These are phyloP conservation scores for Cladophialophora carrionii DNA, from an alignment of 2,329 filamentous ascomycete species.

Conservation along the genomic window DNA sequence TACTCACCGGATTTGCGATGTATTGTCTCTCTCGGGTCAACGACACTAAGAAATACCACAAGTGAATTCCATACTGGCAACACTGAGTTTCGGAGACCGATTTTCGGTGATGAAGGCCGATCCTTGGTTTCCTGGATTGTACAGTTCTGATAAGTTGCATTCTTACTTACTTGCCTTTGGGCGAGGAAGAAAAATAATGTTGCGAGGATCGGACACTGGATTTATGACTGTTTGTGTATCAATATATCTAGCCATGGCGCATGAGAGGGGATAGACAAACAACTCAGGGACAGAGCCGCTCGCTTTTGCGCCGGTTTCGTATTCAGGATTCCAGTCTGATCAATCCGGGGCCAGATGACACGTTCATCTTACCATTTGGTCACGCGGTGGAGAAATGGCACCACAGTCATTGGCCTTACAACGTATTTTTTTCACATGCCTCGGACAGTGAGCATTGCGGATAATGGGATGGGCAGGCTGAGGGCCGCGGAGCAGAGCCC, in stretches of 20 bases:
- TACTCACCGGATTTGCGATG: neutral
- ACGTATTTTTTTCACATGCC: conserved; percentile 10
- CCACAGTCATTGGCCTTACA: neutral
- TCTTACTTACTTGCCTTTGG: neutral
- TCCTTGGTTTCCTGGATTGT: neutral
- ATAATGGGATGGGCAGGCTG: conserved; percentile 1
- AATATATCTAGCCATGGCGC: neutral
- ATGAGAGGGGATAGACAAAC: neutral
- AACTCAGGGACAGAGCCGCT: neutral
- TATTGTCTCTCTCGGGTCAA: neutral
- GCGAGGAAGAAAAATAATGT: neutral
- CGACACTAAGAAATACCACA: neutral
- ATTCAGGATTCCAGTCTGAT: neutral
- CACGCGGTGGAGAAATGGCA: neutral
- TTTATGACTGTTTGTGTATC: neutral
- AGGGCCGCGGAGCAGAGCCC: neutral
- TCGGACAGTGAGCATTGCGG: neutral
- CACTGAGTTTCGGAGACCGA: neutral
- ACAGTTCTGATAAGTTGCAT: neutral
- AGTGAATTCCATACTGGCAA: neutral
- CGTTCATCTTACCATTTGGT: neutral
- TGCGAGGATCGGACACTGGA: neutral
- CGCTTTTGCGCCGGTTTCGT: neutral
- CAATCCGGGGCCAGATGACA: neutral
- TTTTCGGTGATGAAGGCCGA: neutral